Base-by-base conservation (phyloP, 1,139 yeast species). In the Kluyveromyces marxianus region DNA sequence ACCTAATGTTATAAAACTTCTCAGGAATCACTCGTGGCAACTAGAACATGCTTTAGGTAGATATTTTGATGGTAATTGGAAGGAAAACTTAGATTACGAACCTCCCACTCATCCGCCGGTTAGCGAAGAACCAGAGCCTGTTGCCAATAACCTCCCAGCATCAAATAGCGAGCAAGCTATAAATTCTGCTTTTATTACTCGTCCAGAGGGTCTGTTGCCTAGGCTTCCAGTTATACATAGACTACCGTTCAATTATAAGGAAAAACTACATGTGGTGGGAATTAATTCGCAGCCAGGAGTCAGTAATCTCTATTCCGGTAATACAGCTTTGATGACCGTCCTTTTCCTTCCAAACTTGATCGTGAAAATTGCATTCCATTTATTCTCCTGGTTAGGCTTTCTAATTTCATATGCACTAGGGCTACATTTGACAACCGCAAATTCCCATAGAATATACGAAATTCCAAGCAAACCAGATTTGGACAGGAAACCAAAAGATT, bases 1-100 rank as follows among this genome's bases (percentile, higher is more conserved):
- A 39, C 61, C 66, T 4, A 52, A 59, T 30, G 62, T 69, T 14
- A 63, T 69, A 24, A 55, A 54, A 39, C 52, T 67, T 29, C 49
- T 69, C 29, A 50, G 58, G 46, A 65, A 66, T 44, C 66, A 67
- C 50, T 62, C 67, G 31, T 69, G 73, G 73, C 60, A 66, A 42
- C 42, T 69, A 27, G 72, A 69, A 44, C 54, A 65, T 10, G 66
- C 71, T 2, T 37, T 69, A 34, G 62, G 70, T n/a, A 60, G 67
- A 35, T 69, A 62, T 48, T 69, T 66, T 48, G 73, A 69, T 48
- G 69, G 67, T 6, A 58, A 61, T 14, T 57, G 66, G 67, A 59
- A 54, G 35, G 55, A 54, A 25, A 46, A 49, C 25, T 39, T 66
- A 26, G 51, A 51, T 8, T 29, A 7, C 14, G 31, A 7, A 29